phyloP scores from a whole-genome alignment of 305 asterid genomes.

The Fraxinus greggii region DNA sequence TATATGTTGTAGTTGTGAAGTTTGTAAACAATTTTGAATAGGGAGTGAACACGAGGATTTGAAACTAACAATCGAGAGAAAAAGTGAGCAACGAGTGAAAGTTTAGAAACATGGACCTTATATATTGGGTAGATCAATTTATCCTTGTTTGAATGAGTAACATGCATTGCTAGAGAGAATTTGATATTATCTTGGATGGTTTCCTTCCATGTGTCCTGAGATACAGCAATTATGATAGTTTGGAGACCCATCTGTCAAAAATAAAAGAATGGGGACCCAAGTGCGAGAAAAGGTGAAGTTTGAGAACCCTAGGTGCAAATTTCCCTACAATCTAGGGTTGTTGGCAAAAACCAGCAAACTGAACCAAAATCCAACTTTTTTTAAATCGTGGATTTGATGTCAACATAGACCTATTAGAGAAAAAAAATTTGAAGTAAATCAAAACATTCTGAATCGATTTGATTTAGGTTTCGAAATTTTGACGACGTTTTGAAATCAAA shows the following conservation, averaged over 20 bases:
- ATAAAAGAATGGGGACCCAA: background rate
- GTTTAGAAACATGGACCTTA: background rate
- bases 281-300: background rate
- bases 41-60: background rate
- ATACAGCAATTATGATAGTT: background rate
- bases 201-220: background rate
- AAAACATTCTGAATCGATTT: no score
- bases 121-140: background rate
- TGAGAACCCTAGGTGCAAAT: background rate
- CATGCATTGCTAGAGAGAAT: background rate
- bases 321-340: background rate
- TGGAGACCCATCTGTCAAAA: background rate
- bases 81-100: no score
- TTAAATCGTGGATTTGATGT: no score
- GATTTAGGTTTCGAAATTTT: no score
- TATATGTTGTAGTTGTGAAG: background rate
- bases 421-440: no score
- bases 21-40: background rate
- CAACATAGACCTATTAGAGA: no score
- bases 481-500: background rate
- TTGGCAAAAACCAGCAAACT: no score
- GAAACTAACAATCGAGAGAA: background rate
- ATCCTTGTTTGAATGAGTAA: background rate
- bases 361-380: no score
- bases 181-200: background rate